These are phyloP conservation scores for Fraxinus greggii DNA, from an alignment of 305 asterid species.

Conservation along the genomic window DNA sequence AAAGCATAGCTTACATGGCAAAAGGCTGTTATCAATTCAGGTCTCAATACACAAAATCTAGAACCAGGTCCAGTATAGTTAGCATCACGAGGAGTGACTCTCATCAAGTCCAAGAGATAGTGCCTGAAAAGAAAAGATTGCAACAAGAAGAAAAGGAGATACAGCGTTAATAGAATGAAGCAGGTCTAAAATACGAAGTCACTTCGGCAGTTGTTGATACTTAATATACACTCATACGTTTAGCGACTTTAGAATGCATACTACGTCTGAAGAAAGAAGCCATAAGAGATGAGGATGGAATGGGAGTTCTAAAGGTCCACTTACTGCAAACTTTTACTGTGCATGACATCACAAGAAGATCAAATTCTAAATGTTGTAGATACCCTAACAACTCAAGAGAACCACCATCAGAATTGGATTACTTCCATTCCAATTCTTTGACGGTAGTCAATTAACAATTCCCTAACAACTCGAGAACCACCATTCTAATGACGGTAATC, in stretches of 20 bases:
- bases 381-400: background rate
- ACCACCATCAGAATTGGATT: background rate
- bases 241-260: background rate
- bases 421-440: background rate
- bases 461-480: background rate
- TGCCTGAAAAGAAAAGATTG: constrained; percentile 46
- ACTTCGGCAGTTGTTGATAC: background rate
- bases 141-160: constrained; percentile 9
- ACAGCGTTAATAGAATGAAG: background rate
- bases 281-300: background rate
- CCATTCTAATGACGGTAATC: constrained; percentile 7
- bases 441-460: background rate
- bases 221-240: background rate
- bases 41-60: constrained; percentile 87
- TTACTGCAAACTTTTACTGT: background rate
- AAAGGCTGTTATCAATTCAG: constrained; percentile 78
- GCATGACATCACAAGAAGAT: constrained; percentile 1
- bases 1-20: constrained; percentile 59
- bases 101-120: constrained; percentile 93
- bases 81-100: constrained; percentile 99
- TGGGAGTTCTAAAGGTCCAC: background rate
- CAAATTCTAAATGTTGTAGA: background rate
- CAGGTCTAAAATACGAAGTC: background rate
- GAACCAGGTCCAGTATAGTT: constrained; percentile 74
- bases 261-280: background rate